A percentile compares a stretch with the other conserved stretches of the same genome.
Conservation (phyloP, 495 filamentous ascomycete genomes). For the Bathelium albidoporum region DNA sequence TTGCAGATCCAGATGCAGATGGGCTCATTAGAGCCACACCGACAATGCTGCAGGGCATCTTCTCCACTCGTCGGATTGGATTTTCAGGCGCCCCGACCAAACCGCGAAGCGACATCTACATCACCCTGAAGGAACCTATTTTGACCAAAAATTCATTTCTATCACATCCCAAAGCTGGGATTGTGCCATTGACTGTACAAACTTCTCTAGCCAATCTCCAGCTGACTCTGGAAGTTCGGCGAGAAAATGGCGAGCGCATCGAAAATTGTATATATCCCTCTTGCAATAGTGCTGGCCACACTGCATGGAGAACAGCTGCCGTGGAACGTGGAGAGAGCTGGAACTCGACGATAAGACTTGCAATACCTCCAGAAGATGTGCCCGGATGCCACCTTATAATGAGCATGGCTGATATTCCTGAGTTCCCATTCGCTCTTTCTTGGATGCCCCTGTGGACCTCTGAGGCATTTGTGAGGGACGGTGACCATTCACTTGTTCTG, state of each 20-base stretch:
- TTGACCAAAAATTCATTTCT: slow-evolving; percentile 69
- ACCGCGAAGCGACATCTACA: slow-evolving; percentile 83
- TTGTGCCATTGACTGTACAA: slow-evolving; percentile 52
- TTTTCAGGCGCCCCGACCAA: slow-evolving; percentile 88
- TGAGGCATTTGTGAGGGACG: slow-evolving; percentile 83
- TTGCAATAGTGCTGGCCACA: slow-evolving; percentile 62
- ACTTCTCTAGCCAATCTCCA: slow-evolving; percentile 66
- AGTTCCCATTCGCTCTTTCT: slow-evolving; percentile 76
- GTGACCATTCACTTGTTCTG: slow-evolving; percentile 66
- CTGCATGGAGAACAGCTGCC: slow-evolving; percentile 79
- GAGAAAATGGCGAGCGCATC: slow-evolving; percentile 64
- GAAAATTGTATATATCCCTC: slow-evolving; percentile 80
- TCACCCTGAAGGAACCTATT: slow-evolving; percentile 67
- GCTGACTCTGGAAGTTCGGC: slow-evolving; percentile 78
- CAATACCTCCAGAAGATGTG: slow-evolving; percentile 70
- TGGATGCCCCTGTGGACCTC: slow-evolving; percentile 93
- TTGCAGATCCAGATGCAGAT: slow-evolving; percentile 64
- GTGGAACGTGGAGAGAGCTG: slow-evolving; percentile 67
- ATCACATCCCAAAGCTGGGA: slow-evolving; percentile 67
- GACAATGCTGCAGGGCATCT: slow-evolving; percentile 72
- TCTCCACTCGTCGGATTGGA: slow-evolving; percentile 76
- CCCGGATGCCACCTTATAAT: slow-evolving; percentile 78
- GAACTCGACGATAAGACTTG: slow-evolving; percentile 79
- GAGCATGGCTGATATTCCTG: slow-evolving; percentile 73
- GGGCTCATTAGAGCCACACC: slow-evolving; percentile 73